Conservation (phyloP, 345 rosid genomes). For the Mallotus nudiflorus region DNA sequence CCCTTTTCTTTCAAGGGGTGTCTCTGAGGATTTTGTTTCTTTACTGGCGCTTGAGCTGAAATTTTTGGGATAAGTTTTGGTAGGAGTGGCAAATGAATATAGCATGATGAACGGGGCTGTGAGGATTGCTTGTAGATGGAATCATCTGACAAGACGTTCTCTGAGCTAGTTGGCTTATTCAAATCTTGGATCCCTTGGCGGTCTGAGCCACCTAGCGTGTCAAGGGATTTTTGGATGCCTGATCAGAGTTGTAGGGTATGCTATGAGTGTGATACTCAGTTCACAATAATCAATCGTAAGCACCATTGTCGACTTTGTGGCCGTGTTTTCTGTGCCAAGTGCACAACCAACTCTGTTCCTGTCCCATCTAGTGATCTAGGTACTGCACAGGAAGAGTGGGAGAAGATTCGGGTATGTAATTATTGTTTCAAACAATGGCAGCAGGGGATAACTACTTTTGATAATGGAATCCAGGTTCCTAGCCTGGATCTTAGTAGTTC, state of each 20-base stretch:
- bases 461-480: constrained; percentile 54
- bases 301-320: constrained; percentile 97
- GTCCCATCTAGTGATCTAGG: constrained; percentile 45
- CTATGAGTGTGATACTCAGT: constrained; percentile 84
- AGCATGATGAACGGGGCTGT: constrained; percentile 62
- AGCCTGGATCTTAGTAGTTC: constrained; percentile 51
- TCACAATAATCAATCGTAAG: constrained; percentile 68
- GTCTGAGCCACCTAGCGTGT: constrained; percentile 71
- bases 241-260: constrained; percentile 95
- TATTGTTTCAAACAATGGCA: constrained; percentile 89
- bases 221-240: constrained; percentile 99
- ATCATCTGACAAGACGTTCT: constrained; percentile 50
- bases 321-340: constrained; percentile 86
- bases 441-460: constrained; percentile 47
- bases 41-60: constrained; percentile 9
- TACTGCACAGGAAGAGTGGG: constrained; percentile 56
- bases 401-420: constrained; percentile 84
- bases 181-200: constrained; percentile 81
- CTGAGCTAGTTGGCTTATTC: constrained; percentile 52
- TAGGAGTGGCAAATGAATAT: constrained; percentile 50
- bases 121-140: constrained; percentile 57
- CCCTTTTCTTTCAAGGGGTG: constrained; percentile 1
- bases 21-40: constrained; percentile 3
- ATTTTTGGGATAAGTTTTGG: background rate
- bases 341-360: constrained; percentile 80